These are phyloP conservation scores for Colletotrichum sansevieriae DNA, from an alignment of 2,329 filamentous ascomycete species.

Conservation along the genomic window DNA sequence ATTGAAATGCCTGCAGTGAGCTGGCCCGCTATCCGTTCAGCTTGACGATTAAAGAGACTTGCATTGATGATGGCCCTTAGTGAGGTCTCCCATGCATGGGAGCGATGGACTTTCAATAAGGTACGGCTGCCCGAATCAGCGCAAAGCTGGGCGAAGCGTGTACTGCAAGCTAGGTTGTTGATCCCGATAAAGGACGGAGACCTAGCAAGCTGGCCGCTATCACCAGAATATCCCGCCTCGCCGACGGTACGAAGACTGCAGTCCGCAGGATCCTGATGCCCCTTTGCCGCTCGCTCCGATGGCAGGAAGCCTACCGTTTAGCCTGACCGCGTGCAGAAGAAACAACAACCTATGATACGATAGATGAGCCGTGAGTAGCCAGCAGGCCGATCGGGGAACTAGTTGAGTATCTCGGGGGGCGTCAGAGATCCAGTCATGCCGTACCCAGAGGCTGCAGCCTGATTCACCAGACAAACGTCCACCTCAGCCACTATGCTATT, in stretches of 20 bases:
- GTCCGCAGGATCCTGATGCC: background rate
- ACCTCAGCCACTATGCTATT: background rate
- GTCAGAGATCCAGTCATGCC: background rate
- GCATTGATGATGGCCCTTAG: too few species aligned
- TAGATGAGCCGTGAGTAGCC: slow-evolving; percentile 12
- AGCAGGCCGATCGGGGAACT: background rate
- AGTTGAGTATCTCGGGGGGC: background rate
- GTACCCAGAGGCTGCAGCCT: background rate
- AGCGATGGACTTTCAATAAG: too few species aligned
- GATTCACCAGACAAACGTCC: background rate
- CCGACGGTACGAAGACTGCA: background rate
- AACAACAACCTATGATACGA: slow-evolving; percentile 8
- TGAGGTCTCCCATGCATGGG: too few species aligned
- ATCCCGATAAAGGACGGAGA: background rate
- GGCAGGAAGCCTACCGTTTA: slow-evolving; percentile 24
- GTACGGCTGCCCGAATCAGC: too few species aligned
- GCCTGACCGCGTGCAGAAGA: slow-evolving; percentile 7
- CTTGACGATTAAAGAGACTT: too few species aligned
- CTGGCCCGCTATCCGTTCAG: background rate
- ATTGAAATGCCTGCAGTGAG: too few species aligned
- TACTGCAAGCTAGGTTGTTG: too few species aligned
- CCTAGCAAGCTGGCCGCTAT: background rate
- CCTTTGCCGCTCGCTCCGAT: background rate
- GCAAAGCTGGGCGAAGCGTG: too few species aligned
- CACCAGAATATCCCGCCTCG: background rate